Evolutionary conservation across 2,329 filamentous ascomycete species (phyloP).

Genomic region (Fusarium mundagurra): DNA sequence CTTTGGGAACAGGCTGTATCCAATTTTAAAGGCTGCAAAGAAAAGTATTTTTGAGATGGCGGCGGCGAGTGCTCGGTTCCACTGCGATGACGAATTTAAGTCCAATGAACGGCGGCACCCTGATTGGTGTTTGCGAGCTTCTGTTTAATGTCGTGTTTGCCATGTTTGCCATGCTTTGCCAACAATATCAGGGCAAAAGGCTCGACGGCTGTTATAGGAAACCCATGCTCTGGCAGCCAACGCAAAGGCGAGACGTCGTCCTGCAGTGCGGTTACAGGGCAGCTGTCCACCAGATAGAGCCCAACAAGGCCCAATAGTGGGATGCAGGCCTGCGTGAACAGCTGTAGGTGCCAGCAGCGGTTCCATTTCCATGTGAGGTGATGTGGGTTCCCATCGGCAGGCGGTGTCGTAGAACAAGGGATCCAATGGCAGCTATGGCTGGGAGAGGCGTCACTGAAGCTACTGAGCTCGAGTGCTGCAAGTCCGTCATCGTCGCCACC

Average conservation of each 20-base stretch:
- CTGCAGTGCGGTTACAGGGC: constrained; percentile 23
- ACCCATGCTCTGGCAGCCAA: constrained; percentile 23
- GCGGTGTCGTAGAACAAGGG: constrained; percentile 36
- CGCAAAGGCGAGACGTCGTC: constrained; percentile 9
- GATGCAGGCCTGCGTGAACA: constrained; percentile 15
- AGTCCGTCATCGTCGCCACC: constrained; percentile 30
- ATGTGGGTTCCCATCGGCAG: constrained; percentile 33
- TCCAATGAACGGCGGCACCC: constrained; percentile 17
- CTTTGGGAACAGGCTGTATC: constrained; percentile 14
- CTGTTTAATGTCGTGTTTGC: constrained; percentile 17
- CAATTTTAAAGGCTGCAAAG: constrained; percentile 14
- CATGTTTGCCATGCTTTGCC: constrained; percentile 3
- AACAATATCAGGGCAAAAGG: constrained; percentile 16
- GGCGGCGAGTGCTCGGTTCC: constrained; percentile 39
- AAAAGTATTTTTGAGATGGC: constrained; percentile 27
- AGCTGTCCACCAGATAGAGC: constrained; percentile 19
- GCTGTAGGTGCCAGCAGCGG: constrained; percentile 24
- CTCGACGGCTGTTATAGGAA: constrained; percentile 17
- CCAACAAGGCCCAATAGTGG: constrained; percentile 34
- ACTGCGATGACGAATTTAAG: constrained; percentile 31
- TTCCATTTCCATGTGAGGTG: constrained; percentile 31
- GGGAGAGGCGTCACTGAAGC: constrained; percentile 32
- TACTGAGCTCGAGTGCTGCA: constrained; percentile 30
- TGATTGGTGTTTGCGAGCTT: constrained; percentile 36
- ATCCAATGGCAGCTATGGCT: constrained; percentile 36